phyloP scores from a whole-genome alignment of 305 asterid genomes.

The Solanum hybrid region DNA sequence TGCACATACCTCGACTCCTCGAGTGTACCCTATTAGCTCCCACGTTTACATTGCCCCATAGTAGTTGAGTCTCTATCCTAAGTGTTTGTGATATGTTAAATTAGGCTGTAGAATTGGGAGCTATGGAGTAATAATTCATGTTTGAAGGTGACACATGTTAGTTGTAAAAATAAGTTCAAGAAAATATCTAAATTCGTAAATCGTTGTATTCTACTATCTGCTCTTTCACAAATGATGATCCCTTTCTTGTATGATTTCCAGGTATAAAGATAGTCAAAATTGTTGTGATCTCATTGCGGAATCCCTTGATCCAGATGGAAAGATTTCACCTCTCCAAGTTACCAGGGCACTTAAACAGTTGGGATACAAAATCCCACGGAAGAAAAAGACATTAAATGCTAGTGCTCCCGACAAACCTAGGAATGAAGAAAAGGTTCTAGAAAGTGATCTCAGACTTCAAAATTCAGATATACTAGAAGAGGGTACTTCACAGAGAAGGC shows the following conservation, averaged over 20 bases:
- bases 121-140: not conserved
- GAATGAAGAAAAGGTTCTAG: slow-evolving; percentile 19
- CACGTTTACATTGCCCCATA: not conserved
- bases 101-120: not conserved
- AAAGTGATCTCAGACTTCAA: slow-evolving; percentile 16
- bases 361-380: slow-evolving; percentile 43
- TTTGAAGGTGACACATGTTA: not conserved
- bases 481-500: slow-evolving; percentile 35
- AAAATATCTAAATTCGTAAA: not conserved
- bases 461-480: slow-evolving; percentile 23
- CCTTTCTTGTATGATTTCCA: slow-evolving; percentile 11
- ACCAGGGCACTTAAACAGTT: slow-evolving; percentile 45
- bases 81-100: not conserved
- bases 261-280: slow-evolving; percentile 52
- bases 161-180: not conserved
- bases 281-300: slow-evolving; percentile 55
- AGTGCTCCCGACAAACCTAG: slow-evolving; percentile 19
- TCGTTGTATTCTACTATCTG: not conserved
- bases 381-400: slow-evolving; percentile 31
- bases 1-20: slow-evolving; percentile 1
- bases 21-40: not conserved
- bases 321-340: slow-evolving; percentile 43
- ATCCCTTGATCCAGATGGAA: slow-evolving; percentile 52
- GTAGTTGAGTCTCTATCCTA: not conserved
- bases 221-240: not conserved